Base-by-base conservation (phyloP, 2,329 filamentous ascomycete genomes). In the Stagonosporopsis chrysanthemi region DNA sequence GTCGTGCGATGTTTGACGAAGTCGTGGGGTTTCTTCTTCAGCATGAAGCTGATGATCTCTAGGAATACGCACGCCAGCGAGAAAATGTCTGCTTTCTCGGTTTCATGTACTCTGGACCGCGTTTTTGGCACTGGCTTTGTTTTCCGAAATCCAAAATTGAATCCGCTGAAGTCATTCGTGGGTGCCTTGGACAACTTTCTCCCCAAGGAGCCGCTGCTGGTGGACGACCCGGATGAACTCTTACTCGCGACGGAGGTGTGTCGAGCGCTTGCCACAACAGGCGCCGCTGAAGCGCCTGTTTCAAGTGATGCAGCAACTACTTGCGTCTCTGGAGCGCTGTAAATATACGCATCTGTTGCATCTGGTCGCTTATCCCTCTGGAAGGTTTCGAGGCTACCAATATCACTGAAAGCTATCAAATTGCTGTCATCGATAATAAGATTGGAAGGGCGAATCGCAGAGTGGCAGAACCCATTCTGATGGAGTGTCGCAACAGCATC, bases 11-110 rank as follows among this genome's bases (percentile, higher is more conserved):
- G 87, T 23, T 85, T 82, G 31, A 85, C 80, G 68, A 92, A 91
- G 24, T 87, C 84, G 46, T 84, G 83, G 1, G 85, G 82, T 50
- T 87, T 85, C 63, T 88, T 87, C 72, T 90, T 90, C 58, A 91
- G 75, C 55, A 90, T 79, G 67, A 90, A 87, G 22, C 86, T 87
- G 19, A 92, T 70, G 28, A 92, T 82, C 62, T 93, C 90, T 15
- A 92, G 79, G 58, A 89, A 89, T 48, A 92, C 82, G 71, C 89
- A 90, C 9, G 86, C 90, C 1, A 92, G 80, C 3, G 88, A 90
- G 75, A 90, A 93, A 19, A 92, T 80, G 70, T 92, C 90, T 41
- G 87, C 85, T 67, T 78, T 81, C 57, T 71, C 70, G 12, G 72
- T 75, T 19, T 78, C 73, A 38, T 76, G 65, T 7, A 64, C 63